These are phyloP conservation scores for Magnaporthiopsis rhizophila DNA, from an alignment of 2,329 filamentous ascomycete species.

Conservation along the genomic window DNA sequence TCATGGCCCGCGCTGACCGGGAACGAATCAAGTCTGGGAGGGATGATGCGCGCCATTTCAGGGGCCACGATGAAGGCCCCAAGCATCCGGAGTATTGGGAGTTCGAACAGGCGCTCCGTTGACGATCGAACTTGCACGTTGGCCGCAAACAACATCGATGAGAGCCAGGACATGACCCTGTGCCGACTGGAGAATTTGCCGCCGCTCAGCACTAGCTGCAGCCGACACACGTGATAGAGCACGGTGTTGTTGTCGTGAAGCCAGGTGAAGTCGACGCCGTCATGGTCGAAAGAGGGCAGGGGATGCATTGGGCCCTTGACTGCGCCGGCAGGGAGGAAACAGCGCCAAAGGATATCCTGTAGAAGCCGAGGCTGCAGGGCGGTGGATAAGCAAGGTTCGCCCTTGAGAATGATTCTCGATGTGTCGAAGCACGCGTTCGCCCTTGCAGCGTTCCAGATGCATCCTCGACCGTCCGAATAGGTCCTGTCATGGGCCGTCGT, in stretches of 20 bases:
- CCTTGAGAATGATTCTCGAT: background rate
- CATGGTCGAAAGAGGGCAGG: background rate
- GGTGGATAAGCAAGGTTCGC: background rate
- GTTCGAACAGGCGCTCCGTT: background rate
- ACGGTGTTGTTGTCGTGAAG: background rate
- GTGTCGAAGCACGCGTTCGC: background rate
- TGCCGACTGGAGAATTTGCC: background rate
- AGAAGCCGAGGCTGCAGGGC: background rate
- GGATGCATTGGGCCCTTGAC: background rate
- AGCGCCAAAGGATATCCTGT: background rate
- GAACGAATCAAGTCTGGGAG: background rate
- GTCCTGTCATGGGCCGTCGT: background rate
- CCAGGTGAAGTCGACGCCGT: background rate
- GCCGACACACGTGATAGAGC: background rate
- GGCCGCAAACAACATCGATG: background rate
- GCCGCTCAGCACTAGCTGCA: background rate
- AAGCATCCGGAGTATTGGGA: background rate
- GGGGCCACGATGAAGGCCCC: background rate
- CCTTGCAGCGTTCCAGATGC: background rate
- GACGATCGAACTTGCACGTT: background rate
- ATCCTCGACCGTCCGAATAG: background rate
- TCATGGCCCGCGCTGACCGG: background rate
- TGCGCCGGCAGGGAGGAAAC: background rate
- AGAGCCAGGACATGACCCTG: constrained; percentile 1
- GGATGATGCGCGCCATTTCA: background rate